These are phyloP conservation scores for Fragilaria radians DNA, from an alignment of 108 stramenopile species.

Conservation along the genomic window DNA sequence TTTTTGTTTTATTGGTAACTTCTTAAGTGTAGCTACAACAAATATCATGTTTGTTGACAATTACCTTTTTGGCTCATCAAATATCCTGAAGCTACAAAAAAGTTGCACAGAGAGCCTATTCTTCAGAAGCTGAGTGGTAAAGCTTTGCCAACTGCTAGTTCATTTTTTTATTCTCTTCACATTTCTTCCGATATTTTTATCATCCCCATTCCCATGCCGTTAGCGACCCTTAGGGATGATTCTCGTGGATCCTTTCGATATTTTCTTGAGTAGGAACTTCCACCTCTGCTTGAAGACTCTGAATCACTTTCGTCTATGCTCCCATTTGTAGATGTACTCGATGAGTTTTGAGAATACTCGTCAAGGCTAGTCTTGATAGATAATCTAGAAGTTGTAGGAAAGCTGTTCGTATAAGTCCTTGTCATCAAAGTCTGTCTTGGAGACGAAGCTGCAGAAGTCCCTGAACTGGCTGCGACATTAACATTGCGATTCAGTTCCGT, in stretches of 20 bases:
- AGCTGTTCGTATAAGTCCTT: not conserved
- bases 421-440: not conserved
- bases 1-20: no score
- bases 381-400: not conserved
- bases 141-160: no score
- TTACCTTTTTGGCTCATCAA: no score
- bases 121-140: no score
- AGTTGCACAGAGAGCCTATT: no score
- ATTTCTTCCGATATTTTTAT: constrained; percentile 7
- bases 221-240: not conserved
- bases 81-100: no score
- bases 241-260: not conserved
- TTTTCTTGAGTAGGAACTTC: not conserved
- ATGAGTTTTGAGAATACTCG: not conserved
- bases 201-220: constrained; percentile 10
- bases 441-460: not conserved
- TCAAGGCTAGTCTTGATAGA: not conserved
- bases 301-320: not conserved
- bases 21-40: no score
- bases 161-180: no score
- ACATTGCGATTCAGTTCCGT: not conserved
- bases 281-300: constrained; percentile 2
- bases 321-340: not conserved
- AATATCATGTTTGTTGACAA: no score
- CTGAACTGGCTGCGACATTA: not conserved